Evolutionary conservation across 2,329 filamentous ascomycete species (phyloP), one percentile per base, ranked within the genome.

Genomic region (Fusarium sulawesiense): DNA sequence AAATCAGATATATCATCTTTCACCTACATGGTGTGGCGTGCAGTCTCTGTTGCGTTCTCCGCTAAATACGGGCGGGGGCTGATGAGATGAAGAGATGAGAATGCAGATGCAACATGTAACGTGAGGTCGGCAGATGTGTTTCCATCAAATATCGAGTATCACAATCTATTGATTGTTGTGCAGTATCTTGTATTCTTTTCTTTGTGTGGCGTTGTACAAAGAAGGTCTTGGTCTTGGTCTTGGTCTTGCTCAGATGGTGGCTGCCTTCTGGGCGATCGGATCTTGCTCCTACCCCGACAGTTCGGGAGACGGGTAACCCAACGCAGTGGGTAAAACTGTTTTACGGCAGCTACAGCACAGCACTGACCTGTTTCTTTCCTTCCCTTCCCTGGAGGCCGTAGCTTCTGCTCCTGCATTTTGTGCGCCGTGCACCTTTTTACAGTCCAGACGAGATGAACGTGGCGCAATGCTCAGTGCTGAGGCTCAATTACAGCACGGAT

Each of bases 1-100:
- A 42, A 60, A 70, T 63, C 37, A 51, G 66, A 70, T 58, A 66
- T 45, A 70, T 70, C 66, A 70, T 46, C 66, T 67, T 48, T 70
- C 65, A 46, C 30, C 59, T 44, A 64, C 59, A 64, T 34, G 29
- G 45, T 13, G 47, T 66, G 55, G 61, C 55, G 61, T 37, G 61
- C 34, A 30, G 45, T 50, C 32, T 53, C 32, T 51, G 47, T 14
- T 41, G 27, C 30, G 40, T 45, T 40, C 47, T 60, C 47, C 63
- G 42, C 61, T 61, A n/a, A n/a, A 37, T 37, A n/a, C 10, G 23
- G 37, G 46, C 23, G 45, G 62, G 62, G 42, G 41, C 45, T 49
- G 60, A 69, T 48, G 30, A 53, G 60, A 70, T 47, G 42, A 60
- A 29, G 37, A 68, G 40, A 59, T 27, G 12, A 34, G 37, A 47